Evolutionary conservation across 2,329 filamentous ascomycete species (phyloP).

Genomic region (Arthrocladium fulminans): DNA sequence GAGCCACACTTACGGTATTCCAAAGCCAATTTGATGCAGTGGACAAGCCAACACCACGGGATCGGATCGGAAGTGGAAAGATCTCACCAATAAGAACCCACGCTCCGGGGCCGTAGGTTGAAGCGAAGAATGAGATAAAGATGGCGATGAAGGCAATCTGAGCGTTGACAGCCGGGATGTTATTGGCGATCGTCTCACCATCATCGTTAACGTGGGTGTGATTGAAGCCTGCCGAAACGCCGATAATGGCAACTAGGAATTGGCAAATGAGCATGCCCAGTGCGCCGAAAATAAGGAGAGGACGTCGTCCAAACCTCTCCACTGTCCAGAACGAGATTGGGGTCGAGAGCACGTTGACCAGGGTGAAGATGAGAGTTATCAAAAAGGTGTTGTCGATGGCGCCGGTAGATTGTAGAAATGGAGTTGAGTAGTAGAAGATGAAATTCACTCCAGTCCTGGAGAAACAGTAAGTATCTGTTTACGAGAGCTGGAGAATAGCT

Average conservation of each 20-base stretch:
- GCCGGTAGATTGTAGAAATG: constrained; percentile 44
- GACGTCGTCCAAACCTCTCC: constrained; percentile 71
- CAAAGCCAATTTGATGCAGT: too few species aligned
- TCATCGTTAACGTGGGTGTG: too few species aligned
- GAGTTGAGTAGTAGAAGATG: constrained; percentile 32
- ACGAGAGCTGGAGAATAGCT: too few species aligned
- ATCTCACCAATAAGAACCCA: constrained; percentile 78
- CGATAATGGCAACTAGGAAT: constrained; percentile 66
- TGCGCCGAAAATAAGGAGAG: constrained; percentile 69
- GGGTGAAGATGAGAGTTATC: constrained; percentile 44
- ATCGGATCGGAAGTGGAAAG: constrained; percentile 79
- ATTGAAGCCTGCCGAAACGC: constrained; percentile 29
- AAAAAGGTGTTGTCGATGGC: constrained; percentile 43
- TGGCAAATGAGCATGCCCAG: constrained; percentile 76
- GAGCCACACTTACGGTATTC: too few species aligned
- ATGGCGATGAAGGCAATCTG: constrained; percentile 66
- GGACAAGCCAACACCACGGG: constrained; percentile 74
- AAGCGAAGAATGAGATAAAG: constrained; percentile 87
- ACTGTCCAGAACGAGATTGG: constrained; percentile 67
- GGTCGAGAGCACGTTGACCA: constrained; percentile 46
- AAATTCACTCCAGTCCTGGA: constrained; percentile 41
- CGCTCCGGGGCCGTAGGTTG: constrained; percentile 70
- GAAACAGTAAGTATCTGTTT: too few species aligned
- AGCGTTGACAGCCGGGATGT: constrained; percentile 32
- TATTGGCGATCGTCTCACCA: too few species aligned